Base-by-base conservation (phyloP, 2,329 filamentous ascomycete genomes). In the Aspergillus awamori region DNA sequence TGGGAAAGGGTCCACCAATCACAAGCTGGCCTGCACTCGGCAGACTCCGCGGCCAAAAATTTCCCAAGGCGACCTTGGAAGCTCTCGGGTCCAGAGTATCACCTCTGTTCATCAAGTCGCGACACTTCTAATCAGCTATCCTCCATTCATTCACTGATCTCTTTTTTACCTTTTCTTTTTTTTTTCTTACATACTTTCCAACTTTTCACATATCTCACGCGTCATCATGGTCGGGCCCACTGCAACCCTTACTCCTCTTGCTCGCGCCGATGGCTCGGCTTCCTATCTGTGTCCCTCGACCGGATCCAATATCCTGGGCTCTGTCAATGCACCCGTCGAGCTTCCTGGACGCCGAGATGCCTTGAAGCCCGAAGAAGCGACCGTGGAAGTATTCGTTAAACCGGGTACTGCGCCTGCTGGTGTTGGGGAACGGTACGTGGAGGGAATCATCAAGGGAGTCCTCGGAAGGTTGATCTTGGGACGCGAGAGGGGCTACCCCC, bases 311-410 rank as follows among this genome's bases (percentile, higher is more conserved):
- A 85, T 98, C 65, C 86, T 96, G 57, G 91, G 90, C 59, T 89
- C 92, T 13, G 92, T 96, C 67, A 98, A 97, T 77, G 95, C 94
- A 0, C 95, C 95, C 15, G 87, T 98, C 67, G 95, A 99, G 80
- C 92, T 94, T 15, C 87, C 77, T 13, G 76, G 88, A 69, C 87
- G 93, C 70, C 87, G 92, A 70, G 94, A 99, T 74, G 72, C 76
- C 24, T 92, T 98, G 76, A 87, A 95, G 67, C 90, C 95, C 7
- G 93, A 96, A 77, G 93, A 97, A 80, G 92, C 94, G 28, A 87
- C 89, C 53, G 83, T 99, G 66, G 95, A 98, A 77, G 91, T 99
- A 60, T 88, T 94, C 74, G 86, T 99, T 66, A 87, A 95, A 75
- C 94, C 94, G 53, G 89, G 90, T 38, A 88, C 89, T 65, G 93